A percentile compares a stretch with the other conserved stretches of the same genome.
phyloP scores from a whole-genome alignment of 1,284 basidiomycete species.

The Melampsora americana region DNA sequence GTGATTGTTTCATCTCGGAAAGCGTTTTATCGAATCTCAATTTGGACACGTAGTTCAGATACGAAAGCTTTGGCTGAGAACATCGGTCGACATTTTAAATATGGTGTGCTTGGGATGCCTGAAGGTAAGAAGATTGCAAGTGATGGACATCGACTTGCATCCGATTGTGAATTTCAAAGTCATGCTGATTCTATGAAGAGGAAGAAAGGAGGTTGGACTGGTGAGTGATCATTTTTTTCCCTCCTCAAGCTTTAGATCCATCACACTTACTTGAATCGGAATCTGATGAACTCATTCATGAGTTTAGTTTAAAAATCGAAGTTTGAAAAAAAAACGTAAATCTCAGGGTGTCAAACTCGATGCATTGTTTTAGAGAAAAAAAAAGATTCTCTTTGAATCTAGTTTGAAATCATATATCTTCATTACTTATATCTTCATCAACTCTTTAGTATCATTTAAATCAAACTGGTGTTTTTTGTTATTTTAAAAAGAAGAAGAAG shows the following conservation, averaged over 20 bases:
- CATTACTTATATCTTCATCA: too few relatives aligned
- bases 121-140: slow-evolving; percentile 65
- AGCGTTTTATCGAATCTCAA: slow-evolving; percentile 91
- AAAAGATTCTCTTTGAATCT: too few relatives aligned
- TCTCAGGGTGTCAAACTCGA: too few relatives aligned
- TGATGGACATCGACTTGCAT: slow-evolving; percentile 65
- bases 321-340: too few relatives aligned
- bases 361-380: too few relatives aligned
- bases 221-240: neutral
- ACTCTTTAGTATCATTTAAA: too few relatives aligned
- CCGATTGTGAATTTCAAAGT: slow-evolving; percentile 88
- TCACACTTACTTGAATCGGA: too few relatives aligned
- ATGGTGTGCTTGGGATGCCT: slow-evolving; percentile 73
- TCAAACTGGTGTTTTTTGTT: too few relatives aligned
- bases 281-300: neutral
- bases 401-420: neutral
- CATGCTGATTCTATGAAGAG: slow-evolving; percentile 96
- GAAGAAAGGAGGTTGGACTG: slow-evolving; percentile 47
- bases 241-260: neutral
- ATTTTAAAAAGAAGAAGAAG: too few relatives aligned
- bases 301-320: too few relatives aligned
- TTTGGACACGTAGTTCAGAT: slow-evolving; percentile 75
- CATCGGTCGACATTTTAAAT: slow-evolving; percentile 83
- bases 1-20: slow-evolving; percentile 92
- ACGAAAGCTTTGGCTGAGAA: slow-evolving; percentile 62